Evolutionary conservation across 768 basidiomycete genomes (phyloP).

Genomic region (Amanita molliuscula): DNA sequence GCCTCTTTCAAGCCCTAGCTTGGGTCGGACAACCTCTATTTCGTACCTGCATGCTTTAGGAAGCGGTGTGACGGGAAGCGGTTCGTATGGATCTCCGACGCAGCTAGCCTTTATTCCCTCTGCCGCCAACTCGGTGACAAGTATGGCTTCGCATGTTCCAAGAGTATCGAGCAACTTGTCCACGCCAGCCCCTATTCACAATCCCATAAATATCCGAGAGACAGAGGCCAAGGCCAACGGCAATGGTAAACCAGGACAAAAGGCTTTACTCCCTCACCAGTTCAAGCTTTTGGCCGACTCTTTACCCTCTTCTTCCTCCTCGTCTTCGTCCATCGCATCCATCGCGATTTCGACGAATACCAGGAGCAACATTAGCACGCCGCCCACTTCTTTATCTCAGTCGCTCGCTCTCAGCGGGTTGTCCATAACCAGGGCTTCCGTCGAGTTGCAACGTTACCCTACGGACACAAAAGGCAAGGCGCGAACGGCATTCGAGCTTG

Average conservation of each 20-base stretch:
- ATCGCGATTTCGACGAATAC: slow-evolving; percentile 25
- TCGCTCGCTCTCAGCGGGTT: slow-evolving; percentile 34
- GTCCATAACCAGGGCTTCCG: slow-evolving; percentile 21
- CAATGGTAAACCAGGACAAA: background rate
- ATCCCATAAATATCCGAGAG: background rate
- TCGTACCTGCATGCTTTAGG: slow-evolving; percentile 18
- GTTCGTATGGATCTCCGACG: slow-evolving; percentile 32
- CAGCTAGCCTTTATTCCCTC: slow-evolving; percentile 22
- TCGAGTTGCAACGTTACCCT: slow-evolving; percentile 2
- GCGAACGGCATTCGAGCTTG: slow-evolving; percentile 19
- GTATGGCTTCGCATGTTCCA: slow-evolving; percentile 28
- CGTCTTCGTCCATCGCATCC: slow-evolving; percentile 42
- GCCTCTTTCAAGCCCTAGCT: slow-evolving; percentile 52
- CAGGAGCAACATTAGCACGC: slow-evolving; percentile 40
- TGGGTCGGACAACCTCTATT: slow-evolving; percentile 20
- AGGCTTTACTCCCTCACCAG: slow-evolving; percentile 8
- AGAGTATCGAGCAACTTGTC: slow-evolving; percentile 30
- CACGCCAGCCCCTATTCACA: slow-evolving; percentile 14
- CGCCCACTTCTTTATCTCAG: slow-evolving; percentile 44
- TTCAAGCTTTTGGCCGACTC: slow-evolving; percentile 7
- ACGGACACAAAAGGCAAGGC: slow-evolving; percentile 20
- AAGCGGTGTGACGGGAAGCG: slow-evolving; percentile 20
- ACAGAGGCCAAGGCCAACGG: background rate
- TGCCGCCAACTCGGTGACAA: slow-evolving; percentile 17
- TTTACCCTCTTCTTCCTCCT: slow-evolving; percentile 38